Conservation (phyloP, 2,329 filamentous ascomycete genomes). For the Clarireedia homoeocarpa region DNA sequence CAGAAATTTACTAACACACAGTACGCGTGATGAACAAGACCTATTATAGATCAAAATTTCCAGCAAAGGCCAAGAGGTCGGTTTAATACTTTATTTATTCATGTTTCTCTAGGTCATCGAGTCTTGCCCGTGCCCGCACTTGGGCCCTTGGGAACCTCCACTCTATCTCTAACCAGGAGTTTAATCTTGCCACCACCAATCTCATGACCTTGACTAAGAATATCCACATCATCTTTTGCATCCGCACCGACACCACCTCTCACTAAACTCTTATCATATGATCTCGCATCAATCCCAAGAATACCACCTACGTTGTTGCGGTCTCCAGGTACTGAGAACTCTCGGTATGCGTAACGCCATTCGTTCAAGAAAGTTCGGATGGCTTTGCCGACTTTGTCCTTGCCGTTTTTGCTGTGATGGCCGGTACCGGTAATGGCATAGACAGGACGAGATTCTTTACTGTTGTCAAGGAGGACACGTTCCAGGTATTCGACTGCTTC, state of each 20-base stretch:
- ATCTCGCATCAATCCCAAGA: constrained; percentile 58
- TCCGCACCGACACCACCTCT: constrained; percentile 30
- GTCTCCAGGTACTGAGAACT: constrained; percentile 95
- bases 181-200: constrained; percentile 56
- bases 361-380: constrained; percentile 87
- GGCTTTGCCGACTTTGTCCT: constrained; percentile 96
- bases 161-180: constrained; percentile 48
- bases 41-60: no score
- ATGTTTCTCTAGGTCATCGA: constrained; percentile 21
- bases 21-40: no score
- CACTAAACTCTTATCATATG: constrained; percentile 54
- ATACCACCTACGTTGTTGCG: constrained; percentile 74
- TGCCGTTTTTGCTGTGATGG: constrained; percentile 96
- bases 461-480: constrained; percentile 77
- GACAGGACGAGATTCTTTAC: constrained; percentile 62
- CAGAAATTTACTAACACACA: no score
- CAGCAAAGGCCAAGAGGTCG: background rate
- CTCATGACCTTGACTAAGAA: constrained; percentile 58
- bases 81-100: constrained; percentile 25
- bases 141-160: constrained; percentile 25
- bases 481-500: constrained; percentile 94
- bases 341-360: constrained; percentile 90
- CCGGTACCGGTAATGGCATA: constrained; percentile 97
- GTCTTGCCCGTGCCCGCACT: constrained; percentile 13
- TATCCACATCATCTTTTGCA: constrained; percentile 40